Percentiles rank a stretch among this genome's conserved stretches.
Evolutionary conservation across 2,329 filamentous ascomycete genomes (phyloP).

Genomic region (Cercospora sp.): DNA sequence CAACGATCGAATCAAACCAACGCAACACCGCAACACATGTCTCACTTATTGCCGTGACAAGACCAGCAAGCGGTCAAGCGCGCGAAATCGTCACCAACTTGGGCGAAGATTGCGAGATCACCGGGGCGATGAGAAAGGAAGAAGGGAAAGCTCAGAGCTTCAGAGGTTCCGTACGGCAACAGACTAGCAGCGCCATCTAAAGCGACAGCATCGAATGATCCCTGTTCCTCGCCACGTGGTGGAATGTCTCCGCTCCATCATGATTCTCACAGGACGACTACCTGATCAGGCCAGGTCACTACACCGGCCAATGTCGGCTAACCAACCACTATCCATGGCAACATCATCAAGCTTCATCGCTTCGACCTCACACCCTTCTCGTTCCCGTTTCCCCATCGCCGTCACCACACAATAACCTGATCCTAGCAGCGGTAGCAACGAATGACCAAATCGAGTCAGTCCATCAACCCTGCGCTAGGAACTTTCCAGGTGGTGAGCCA

Average conservation of each 20-base stretch:
- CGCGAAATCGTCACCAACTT: background rate
- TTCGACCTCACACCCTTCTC: background rate
- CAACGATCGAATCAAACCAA: background rate
- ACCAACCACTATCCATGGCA: background rate
- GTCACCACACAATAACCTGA: background rate
- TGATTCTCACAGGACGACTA: background rate
- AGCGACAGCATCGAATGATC: background rate
- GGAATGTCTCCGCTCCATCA: background rate
- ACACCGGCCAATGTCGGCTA: slow-evolving; percentile 9
- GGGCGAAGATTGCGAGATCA: background rate
- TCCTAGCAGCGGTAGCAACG: background rate
- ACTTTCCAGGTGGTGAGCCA: background rate
- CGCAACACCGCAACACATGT: background rate
- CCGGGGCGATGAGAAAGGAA: background rate
- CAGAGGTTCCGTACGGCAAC: background rate
- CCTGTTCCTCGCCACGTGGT: slow-evolving; percentile 5
- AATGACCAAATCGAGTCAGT: slow-evolving; percentile 6
- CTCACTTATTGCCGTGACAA: background rate
- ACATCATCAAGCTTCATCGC: background rate
- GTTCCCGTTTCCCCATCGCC: background rate
- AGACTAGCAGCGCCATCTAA: background rate
- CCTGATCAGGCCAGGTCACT: background rate
- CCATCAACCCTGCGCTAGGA: slow-evolving; percentile 4
- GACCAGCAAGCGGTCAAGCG: background rate
- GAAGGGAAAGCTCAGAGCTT: background rate